Base-by-base conservation (phyloP, 768 basidiomycete genomes). In the Serendipita vermifera region DNA sequence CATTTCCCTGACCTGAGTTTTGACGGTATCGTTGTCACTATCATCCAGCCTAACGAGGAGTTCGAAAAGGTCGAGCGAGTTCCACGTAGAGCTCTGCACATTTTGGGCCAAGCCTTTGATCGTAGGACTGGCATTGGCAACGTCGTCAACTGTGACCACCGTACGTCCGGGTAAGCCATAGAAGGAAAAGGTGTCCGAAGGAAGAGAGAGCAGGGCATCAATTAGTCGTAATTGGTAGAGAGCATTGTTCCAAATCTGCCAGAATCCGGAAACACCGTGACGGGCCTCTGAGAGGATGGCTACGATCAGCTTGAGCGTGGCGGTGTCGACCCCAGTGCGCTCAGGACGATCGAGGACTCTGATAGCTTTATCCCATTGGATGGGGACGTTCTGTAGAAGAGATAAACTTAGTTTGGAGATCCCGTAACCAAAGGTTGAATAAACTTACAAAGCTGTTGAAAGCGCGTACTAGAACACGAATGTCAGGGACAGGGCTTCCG, bases 71-170 rank as follows among this genome's bases (percentile, higher is more conserved):
- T 96, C 90, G 7, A 91, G 71, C 3, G 88, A 91, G 66, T 97
- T 98, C 93, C 93, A 97, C 0, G 89, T 85, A 61, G 87, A 83
- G 1, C 83, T 83, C 67, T 97, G 92, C 29, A 94, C 87, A 62
- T 87, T 89, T 1, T 82, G 83, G 0, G 91, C 91, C 33, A 94
- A 75, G 1, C 86, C 80, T 67, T 91, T 90, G 72, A 94, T 91
- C 17, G 87, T 89, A 27, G 88, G 86, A 63, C 86, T 87, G 13
- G 88, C 85, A 38, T 77, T 73, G 1, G 86, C 77, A 35, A 92
- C 85, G 59, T 94, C 91, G 46, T 93, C 90, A 22, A 89, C 82
- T 0, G 87, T 87, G 32, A 94, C 87, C 59, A 92, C 83, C 60
- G 85, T 73, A 32, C 77, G 79, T 3, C 87, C 85, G 35, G 91